phyloP scores from a whole-genome alignment of 805 yeast species.

The Candida endomychidarum region DNA sequence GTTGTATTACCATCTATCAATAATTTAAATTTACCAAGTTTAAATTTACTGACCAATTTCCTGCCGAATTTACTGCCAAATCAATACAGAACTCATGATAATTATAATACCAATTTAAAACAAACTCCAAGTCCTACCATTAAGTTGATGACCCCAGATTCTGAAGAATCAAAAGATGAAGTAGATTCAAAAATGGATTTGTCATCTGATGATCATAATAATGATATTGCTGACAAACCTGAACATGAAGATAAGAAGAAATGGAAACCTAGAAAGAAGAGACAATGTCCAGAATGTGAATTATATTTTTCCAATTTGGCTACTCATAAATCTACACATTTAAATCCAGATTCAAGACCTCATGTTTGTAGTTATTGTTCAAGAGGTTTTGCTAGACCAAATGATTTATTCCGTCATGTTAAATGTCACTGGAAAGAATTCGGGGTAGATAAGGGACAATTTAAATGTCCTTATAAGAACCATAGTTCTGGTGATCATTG shows the following conservation, averaged over 20 bases:
- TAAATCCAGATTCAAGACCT: constrained; percentile 70
- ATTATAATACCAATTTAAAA: constrained; percentile 1
- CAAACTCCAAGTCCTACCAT: constrained; percentile 6
- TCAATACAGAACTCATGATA: constrained; percentile 5
- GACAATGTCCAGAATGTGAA: constrained; percentile 70
- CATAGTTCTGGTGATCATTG: constrained; percentile 30
- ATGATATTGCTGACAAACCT: not conserved
- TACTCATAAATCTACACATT: constrained; percentile 79
- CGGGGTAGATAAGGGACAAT: constrained; percentile 64
- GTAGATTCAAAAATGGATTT: not conserved
- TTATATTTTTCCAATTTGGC: constrained; percentile 74
- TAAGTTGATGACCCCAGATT: constrained; percentile 4
- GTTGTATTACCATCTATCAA: constrained; percentile 11
- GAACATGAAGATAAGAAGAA: constrained; percentile 7
- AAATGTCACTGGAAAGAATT: constrained; percentile 82
- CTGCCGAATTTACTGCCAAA: constrained; percentile 3
- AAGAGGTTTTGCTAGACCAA: constrained; percentile 85
- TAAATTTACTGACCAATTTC: constrained; percentile 3
- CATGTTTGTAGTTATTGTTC: constrained; percentile 75
- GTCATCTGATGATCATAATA: not conserved
- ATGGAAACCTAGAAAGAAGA: constrained; percentile 57
- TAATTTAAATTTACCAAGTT: constrained; percentile 7
- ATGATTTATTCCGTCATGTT: constrained; percentile 81
- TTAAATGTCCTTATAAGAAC: constrained; percentile 73
- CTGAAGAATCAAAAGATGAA: constrained; percentile 3